Conservation (phyloP, 75 land plant species). For the Azolla pinnata region DNA sequence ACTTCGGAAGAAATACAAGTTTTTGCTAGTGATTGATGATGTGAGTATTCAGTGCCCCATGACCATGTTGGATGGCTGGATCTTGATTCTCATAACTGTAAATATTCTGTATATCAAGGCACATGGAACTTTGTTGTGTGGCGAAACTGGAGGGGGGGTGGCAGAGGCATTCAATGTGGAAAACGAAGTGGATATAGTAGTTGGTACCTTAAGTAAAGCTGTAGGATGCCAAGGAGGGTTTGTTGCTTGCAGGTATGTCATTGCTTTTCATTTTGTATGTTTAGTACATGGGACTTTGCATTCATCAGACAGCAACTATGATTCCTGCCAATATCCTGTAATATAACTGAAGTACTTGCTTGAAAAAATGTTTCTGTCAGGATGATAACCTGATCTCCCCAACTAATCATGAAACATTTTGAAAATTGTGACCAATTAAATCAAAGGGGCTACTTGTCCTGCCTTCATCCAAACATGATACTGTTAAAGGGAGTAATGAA, state of each 20-base stretch:
- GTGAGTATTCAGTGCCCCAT: conserved; percentile 30
- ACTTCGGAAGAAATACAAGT: conserved; percentile 65
- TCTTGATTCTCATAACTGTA: neutral
- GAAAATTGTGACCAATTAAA: too few relatives aligned
- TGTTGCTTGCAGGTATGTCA: conserved; percentile 84
- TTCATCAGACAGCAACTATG: too few relatives aligned
- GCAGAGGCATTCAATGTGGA: conserved; percentile 73
- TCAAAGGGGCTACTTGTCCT: too few relatives aligned
- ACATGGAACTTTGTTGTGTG: conserved; percentile 94
- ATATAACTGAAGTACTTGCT: too few relatives aligned
- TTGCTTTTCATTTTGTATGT: too few relatives aligned
- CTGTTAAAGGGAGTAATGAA: too few relatives aligned
- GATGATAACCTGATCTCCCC: too few relatives aligned
- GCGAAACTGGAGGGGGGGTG: conserved; percentile 87
- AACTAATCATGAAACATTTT: too few relatives aligned
- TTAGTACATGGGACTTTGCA: too few relatives aligned
- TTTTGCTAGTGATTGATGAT: conserved; percentile 90
- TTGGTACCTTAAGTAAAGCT: conserved; percentile 97
- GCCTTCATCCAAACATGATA: too few relatives aligned
- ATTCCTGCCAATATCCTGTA: too few relatives aligned
- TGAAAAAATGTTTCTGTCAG: too few relatives aligned
- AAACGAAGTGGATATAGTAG: conserved; percentile 68
- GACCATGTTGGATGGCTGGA: neutral
- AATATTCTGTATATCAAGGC: conserved; percentile 42
- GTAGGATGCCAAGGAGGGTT: conserved; percentile 96